A percentile compares a stretch with the other conserved stretches of the same genome.
Evolutionary conservation across 208 protist species (phyloP).

Genomic region (Trypanosoma brucei): DNA sequence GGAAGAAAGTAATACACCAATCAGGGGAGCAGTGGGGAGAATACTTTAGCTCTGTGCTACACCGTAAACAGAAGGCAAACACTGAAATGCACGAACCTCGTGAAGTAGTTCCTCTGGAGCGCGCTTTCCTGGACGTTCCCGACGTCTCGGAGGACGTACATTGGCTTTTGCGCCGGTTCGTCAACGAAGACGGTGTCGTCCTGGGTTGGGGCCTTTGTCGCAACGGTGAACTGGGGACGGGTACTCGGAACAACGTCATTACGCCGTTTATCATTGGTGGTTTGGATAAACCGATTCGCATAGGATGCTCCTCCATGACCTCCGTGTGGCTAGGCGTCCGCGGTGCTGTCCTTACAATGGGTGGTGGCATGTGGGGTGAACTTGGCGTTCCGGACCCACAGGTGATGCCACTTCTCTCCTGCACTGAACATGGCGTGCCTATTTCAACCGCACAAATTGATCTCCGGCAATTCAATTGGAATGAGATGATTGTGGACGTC

Average conservation of each 20-base stretch:
- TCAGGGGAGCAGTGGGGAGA: no score
- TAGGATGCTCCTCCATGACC: constrained; percentile 56
- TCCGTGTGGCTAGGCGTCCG: constrained; percentile 64
- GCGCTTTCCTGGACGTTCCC: constrained; percentile 31
- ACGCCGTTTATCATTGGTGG: constrained; percentile 77
- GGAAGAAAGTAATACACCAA: no score
- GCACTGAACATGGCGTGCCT: constrained; percentile 62
- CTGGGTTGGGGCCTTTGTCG: constrained; percentile 71
- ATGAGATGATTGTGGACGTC: constrained; percentile 58
- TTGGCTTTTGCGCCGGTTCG: constrained; percentile 46
- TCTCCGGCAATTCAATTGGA: constrained; percentile 21
- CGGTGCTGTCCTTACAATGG: constrained; percentile 67
- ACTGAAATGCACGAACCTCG: no score
- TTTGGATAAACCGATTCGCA: constrained; percentile 64
- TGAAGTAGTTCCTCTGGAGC: constrained; percentile 19
- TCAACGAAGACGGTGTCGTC: constrained; percentile 61
- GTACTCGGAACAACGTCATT: constrained; percentile 50
- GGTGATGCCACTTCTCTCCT: constrained; percentile 48
- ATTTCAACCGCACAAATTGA: constrained; percentile 62
- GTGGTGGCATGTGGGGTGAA: constrained; percentile 73
- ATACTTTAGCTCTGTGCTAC: no score
- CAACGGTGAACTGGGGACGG: constrained; percentile 67
- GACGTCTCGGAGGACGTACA: constrained; percentile 15
- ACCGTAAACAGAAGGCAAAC: no score
- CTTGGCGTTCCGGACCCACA: constrained; percentile 64